These are phyloP conservation scores for Nakazawaea pomicola DNA, from an alignment of 805 yeast species.

Conservation along the genomic window DNA sequence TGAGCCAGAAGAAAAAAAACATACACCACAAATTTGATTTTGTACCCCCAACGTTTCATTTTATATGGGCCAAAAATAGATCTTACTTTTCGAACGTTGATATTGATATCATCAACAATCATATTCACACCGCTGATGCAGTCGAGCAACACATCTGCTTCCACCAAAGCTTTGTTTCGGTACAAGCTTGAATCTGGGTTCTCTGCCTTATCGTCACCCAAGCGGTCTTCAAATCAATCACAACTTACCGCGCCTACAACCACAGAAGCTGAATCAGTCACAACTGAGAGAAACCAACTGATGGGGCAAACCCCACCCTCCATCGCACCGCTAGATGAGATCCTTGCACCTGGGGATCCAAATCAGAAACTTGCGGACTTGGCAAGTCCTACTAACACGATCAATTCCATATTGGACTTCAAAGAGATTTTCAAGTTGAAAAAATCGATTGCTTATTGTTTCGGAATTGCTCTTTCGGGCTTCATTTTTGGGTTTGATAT, in stretches of 20 bases:
- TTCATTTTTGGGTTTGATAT: slow-evolving; percentile 31
- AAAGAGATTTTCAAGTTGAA: slow-evolving; percentile 10
- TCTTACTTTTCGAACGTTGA: too few relatives aligned
- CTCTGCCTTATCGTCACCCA: not conserved
- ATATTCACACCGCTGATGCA: slow-evolving; percentile 1
- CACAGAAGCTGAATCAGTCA: too few relatives aligned
- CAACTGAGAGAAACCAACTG: too few relatives aligned
- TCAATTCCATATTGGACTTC: slow-evolving; percentile 8
- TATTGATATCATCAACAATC: too few relatives aligned
- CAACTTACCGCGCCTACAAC: too few relatives aligned
- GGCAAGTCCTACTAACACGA: not conserved
- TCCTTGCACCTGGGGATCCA: not conserved
- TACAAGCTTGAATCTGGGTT: slow-evolving; percentile 1
- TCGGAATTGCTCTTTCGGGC: slow-evolving; percentile 26
- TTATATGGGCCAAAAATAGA: too few relatives aligned
- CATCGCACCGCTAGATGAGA: not conserved
- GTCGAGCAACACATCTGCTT: slow-evolving; percentile 6
- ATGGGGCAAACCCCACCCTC: too few relatives aligned
- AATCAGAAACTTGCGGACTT: not conserved
- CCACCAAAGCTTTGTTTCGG: slow-evolving; percentile 2
- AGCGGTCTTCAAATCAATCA: not conserved
- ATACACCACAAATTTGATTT: too few relatives aligned
- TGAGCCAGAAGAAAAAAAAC: too few relatives aligned
- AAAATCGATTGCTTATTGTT: slow-evolving; percentile 17
- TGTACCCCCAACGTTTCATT: too few relatives aligned